phyloP scores from a whole-genome alignment of 2,329 filamentous ascomycete genomes.

The Ascochyta pisi region DNA sequence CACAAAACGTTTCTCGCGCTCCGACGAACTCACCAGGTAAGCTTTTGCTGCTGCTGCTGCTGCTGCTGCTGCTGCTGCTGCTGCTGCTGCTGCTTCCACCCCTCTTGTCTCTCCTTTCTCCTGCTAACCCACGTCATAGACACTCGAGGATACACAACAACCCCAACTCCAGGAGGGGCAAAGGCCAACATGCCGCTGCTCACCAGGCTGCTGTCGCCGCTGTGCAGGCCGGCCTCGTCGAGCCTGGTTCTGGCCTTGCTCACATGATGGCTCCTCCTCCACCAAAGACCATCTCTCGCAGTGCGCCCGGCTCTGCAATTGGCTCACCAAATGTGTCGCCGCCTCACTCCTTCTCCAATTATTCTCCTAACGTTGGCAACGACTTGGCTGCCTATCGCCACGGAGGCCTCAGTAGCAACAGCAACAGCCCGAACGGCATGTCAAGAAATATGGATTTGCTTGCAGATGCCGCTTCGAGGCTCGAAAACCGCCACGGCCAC shows the following conservation, averaged over 20 bases:
- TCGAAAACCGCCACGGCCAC: slow-evolving; percentile 65
- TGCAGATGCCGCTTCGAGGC: slow-evolving; percentile 71
- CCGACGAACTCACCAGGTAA: slow-evolving; percentile 81
- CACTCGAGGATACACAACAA: slow-evolving; percentile 99
- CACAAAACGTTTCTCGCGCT: slow-evolving; percentile 95
- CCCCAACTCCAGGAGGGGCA: slow-evolving; percentile 91
- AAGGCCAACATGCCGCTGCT: slow-evolving; percentile 75
- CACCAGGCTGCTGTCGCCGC: slow-evolving; percentile 63
- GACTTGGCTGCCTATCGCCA: slow-evolving; percentile 63
- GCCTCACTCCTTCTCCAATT: slow-evolving; percentile 79
- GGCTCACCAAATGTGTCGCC: slow-evolving; percentile 96
- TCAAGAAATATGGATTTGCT: slow-evolving; percentile 70
- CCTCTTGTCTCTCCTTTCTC: not conserved
- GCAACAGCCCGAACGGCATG: slow-evolving; percentile 56
- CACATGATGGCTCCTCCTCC: slow-evolving; percentile 80
- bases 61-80: not conserved
- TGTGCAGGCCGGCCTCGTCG: slow-evolving; percentile 58
- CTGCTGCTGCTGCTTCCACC: not conserved
- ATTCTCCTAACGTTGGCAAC: slow-evolving; percentile 64
- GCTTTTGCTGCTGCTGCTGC: not conserved
- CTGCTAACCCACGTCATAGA: slow-evolving; percentile 52
- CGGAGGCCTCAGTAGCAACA: slow-evolving; percentile 41
- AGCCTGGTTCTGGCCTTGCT: slow-evolving; percentile 56
- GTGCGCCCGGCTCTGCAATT: slow-evolving; percentile 83
- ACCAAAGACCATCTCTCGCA: slow-evolving; percentile 79